phyloP scores from a whole-genome alignment of 805 yeast genomes.

The Priceomyces medius region DNA sequence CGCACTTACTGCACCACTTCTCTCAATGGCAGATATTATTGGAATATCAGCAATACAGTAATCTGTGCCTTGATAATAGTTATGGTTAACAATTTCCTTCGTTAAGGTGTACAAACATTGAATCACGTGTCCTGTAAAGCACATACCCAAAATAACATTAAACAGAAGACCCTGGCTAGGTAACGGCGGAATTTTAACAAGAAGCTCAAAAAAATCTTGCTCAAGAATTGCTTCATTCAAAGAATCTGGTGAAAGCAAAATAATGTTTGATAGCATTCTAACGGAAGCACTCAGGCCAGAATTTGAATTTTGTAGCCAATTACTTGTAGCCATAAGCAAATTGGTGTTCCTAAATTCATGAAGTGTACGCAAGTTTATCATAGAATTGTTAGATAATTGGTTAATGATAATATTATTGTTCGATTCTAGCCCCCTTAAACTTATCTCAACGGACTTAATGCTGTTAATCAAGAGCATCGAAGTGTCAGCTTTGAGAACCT shows the following conservation, averaged over 20 bases:
- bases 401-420: conserved; percentile 46
- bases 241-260: conserved; percentile 29
- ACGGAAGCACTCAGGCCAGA: conserved; percentile 30
- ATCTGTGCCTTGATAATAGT: conserved; percentile 21
- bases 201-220: conserved; percentile 51
- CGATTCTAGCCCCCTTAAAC: conserved; percentile 53
- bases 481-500: conserved; percentile 34
- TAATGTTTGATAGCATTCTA: conserved; percentile 32
- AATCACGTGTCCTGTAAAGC: conserved; percentile 52
- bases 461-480: conserved; percentile 49
- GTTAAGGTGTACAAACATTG: conserved; percentile 38
- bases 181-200: conserved; percentile 51
- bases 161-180: conserved; percentile 45
- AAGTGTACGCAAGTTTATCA: conserved; percentile 56
- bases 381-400: conserved; percentile 60
- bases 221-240: conserved; percentile 37
- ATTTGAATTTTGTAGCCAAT: conserved; percentile 33
- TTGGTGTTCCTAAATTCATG: conserved; percentile 39
- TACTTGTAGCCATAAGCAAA: conserved; percentile 30
- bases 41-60: conserved; percentile 40
- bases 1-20: conserved; percentile 18
- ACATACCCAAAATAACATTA: conserved; percentile 47
- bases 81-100: conserved; percentile 26
- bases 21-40: conserved; percentile 20
- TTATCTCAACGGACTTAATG: conserved; percentile 63